Percentiles rank a stretch among this genome's conserved stretches.
Evolutionary conservation across 108 stramenopile species (phyloP).

Genomic region (Skeletonema marinoi): DNA sequence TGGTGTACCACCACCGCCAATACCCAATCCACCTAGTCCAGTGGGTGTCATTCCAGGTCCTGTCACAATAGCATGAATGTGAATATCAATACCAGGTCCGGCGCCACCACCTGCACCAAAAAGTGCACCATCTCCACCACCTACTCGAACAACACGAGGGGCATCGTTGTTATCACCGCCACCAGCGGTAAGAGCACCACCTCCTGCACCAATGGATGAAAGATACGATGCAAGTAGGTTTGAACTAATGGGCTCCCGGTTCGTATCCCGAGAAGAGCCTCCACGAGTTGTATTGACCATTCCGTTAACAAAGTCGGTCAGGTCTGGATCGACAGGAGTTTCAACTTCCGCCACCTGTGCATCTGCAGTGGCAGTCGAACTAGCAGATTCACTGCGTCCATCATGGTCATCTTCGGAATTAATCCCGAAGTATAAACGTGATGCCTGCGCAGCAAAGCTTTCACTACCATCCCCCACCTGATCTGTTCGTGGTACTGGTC

Average conservation of each 20-base stretch:
- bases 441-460: conserved; percentile 39
- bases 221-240: conserved; percentile 42
- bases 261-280: conserved; percentile 25
- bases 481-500: neutral
- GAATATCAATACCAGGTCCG: conserved; percentile 85
- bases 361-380: neutral
- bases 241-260: conserved; percentile 26
- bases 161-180: conserved; percentile 14
- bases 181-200: conserved; percentile 1
- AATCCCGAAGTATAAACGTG: conserved; percentile 49
- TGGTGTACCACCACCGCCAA: conserved; percentile 28
- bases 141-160: conserved; percentile 41
- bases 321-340: conserved; percentile 61
- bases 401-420: conserved; percentile 13
- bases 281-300: conserved; percentile 79
- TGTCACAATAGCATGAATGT: conserved; percentile 90
- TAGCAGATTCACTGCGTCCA: neutral
- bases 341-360: conserved; percentile 16
- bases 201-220: conserved; percentile 11
- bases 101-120: conserved; percentile 25
- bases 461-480: conserved; percentile 20
- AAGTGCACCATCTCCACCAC: neutral
- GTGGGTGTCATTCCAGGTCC: conserved; percentile 56
- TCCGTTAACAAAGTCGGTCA: conserved; percentile 78
- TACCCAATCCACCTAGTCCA: conserved; percentile 41